phyloP scores from a whole-genome alignment of 768 basidiomycete species.

The Kwoniella sp. region DNA sequence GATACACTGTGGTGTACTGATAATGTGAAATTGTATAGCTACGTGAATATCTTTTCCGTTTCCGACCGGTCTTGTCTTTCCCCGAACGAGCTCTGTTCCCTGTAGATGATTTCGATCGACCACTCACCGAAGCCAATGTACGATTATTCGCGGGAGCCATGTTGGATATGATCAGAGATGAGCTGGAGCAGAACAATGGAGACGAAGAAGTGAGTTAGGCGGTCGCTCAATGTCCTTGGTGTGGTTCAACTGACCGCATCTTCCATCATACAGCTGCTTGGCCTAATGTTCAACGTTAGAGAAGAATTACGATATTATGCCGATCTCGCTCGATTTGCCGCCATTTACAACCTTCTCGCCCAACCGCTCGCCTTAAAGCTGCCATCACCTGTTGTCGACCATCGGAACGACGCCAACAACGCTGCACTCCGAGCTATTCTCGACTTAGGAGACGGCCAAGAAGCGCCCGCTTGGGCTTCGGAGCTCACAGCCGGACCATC shows the following conservation, averaged over 20 bases:
- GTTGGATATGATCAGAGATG: slow-evolving; percentile 39
- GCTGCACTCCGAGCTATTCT: slow-evolving; percentile 29
- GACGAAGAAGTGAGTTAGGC: slow-evolving; percentile 32
- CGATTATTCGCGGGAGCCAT: slow-evolving; percentile 42
- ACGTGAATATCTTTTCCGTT: slow-evolving; percentile 42
- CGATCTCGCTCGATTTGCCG: slow-evolving; percentile 43
- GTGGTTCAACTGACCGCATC: background rate
- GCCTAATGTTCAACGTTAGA: slow-evolving; percentile 26
- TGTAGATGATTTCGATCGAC: slow-evolving; percentile 47
- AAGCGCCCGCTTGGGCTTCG: slow-evolving; percentile 33
- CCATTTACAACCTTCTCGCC: slow-evolving; percentile 26
- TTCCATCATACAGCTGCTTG: slow-evolving; percentile 14
- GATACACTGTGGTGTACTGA: too few relatives aligned
- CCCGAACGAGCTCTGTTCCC: slow-evolving; percentile 35
- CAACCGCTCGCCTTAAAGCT: slow-evolving; percentile 23
- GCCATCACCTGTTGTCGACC: slow-evolving; percentile 17
- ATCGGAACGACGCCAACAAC: slow-evolving; percentile 16
- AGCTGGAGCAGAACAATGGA: slow-evolving; percentile 20
- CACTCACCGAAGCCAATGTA: slow-evolving; percentile 42
- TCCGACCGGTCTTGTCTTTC: slow-evolving; percentile 26
- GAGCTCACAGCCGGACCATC: slow-evolving; percentile 30
- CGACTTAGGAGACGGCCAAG: slow-evolving; percentile 25
- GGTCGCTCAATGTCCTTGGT: background rate
- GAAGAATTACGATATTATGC: slow-evolving; percentile 48
- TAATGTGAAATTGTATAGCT: too few relatives aligned